These are phyloP conservation scores for Ceratocystis huliohia DNA, from an alignment of 2,329 filamentous ascomycete genomes.

Conservation along the genomic window DNA sequence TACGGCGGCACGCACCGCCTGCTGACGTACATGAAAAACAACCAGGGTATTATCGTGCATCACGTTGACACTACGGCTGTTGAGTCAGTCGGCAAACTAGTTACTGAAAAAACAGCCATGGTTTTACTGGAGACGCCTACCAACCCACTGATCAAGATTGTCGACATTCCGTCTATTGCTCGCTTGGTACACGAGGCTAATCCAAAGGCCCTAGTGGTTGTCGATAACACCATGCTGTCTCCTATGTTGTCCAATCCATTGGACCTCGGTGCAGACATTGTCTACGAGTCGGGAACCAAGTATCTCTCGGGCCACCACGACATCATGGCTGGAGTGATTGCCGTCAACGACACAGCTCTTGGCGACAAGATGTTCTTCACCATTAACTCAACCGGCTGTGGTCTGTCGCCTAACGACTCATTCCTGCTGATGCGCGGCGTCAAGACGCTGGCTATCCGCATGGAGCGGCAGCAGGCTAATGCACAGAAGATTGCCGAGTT, in stretches of 20 bases:
- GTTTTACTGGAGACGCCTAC: slow-evolving; percentile 92
- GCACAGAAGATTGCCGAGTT: slow-evolving; percentile 85
- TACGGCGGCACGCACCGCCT: slow-evolving; percentile 93
- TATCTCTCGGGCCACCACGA: slow-evolving; percentile 97
- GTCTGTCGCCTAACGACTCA: slow-evolving; percentile 85
- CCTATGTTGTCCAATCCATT: slow-evolving; percentile 88
- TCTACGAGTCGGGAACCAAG: slow-evolving; percentile 96
- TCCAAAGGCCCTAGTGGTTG: slow-evolving; percentile 66
- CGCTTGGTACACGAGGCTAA: slow-evolving; percentile 64
- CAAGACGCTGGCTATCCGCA: slow-evolving; percentile 92
- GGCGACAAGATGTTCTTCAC: slow-evolving; percentile 91
- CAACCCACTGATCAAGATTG: slow-evolving; percentile 96
- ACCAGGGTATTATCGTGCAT: slow-evolving; percentile 85
- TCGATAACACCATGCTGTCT: slow-evolving; percentile 98
- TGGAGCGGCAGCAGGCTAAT: slow-evolving; percentile 96
- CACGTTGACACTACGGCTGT: slow-evolving; percentile 87
- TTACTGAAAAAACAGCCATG: slow-evolving; percentile 80
- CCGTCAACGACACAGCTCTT: slow-evolving; percentile 67
- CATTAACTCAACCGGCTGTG: slow-evolving; percentile 92
- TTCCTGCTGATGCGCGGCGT: slow-evolving; percentile 91
- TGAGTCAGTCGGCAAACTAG: slow-evolving; percentile 52
- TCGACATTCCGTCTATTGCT: slow-evolving; percentile 76
- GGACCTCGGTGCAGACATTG: slow-evolving; percentile 86
- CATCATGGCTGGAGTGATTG: slow-evolving; percentile 95
- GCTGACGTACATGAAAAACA: slow-evolving; percentile 78